Conservation (phyloP, 805 yeast genomes). For the Ogataea minuta region DNA sequence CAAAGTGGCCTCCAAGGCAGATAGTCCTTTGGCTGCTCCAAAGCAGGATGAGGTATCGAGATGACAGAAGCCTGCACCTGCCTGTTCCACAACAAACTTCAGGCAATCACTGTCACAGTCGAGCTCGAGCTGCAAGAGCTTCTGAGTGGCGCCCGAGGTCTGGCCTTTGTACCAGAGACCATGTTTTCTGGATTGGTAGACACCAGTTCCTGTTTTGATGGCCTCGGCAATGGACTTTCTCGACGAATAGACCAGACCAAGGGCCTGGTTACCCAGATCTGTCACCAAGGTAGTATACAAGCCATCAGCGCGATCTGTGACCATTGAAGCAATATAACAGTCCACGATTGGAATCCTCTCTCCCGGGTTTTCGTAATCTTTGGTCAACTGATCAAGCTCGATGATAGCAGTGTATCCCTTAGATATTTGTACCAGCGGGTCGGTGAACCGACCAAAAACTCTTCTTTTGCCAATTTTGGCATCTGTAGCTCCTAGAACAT, state of each 20-base stretch:
- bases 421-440: constrained; percentile 25
- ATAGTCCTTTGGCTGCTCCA: constrained; percentile 64
- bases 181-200: constrained; percentile 87
- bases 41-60: constrained; percentile 79
- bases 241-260: constrained; percentile 92
- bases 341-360: constrained; percentile 34
- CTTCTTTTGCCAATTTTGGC: constrained; percentile 18
- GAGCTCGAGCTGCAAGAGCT: constrained; percentile 57
- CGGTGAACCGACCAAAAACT: constrained; percentile 14
- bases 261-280: constrained; percentile 62
- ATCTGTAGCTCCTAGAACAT: constrained; percentile 18
- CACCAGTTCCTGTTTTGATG: constrained; percentile 77
- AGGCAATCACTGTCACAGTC: constrained; percentile 95
- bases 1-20: constrained; percentile 65
- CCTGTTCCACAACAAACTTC: constrained; percentile 80
- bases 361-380: constrained; percentile 32
- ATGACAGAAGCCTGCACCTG: constrained; percentile 93
- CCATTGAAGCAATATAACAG: constrained; percentile 50
- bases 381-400: constrained; percentile 30
- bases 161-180: constrained; percentile 97
- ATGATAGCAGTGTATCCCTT: constrained; percentile 39
- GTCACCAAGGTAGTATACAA: constrained; percentile 82
- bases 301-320: constrained; percentile 85
- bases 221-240: constrained; percentile 78
- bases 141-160: constrained; percentile 94